Conservation (phyloP, 2,329 filamentous ascomycete genomes). For the Neofusicoccum ribis region DNA sequence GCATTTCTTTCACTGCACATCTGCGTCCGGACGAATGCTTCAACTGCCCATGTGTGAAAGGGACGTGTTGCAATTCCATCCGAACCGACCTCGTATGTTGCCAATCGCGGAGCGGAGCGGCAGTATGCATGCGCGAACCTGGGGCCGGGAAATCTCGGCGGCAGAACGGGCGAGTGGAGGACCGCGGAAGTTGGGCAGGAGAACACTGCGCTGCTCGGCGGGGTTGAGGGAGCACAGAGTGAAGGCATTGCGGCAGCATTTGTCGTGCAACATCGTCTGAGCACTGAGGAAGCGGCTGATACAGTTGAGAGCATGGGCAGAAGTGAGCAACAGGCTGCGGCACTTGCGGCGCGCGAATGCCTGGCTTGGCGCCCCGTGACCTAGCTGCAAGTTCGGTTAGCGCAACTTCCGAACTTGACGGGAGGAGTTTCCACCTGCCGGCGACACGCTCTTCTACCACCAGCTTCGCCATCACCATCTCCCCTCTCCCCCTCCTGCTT, state of each 20-base stretch:
- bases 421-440: not conserved
- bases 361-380: not conserved
- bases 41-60: too few relatives aligned
- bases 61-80: too few relatives aligned
- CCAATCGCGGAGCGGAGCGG: too few relatives aligned
- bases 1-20: too few relatives aligned
- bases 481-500: constrained; percentile 42
- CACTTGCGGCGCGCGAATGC: not conserved
- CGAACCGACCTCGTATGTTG: too few relatives aligned
- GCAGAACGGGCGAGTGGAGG: not conserved
- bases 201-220: not conserved
- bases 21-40: too few relatives aligned
- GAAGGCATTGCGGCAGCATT: not conserved
- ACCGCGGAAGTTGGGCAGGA: not conserved
- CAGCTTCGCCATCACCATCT: constrained; percentile 36
- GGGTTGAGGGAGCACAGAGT: not conserved
- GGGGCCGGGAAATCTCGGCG: not conserved
- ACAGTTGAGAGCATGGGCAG: not conserved
- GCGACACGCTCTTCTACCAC: not conserved
- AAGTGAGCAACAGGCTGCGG: not conserved
- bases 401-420: not conserved
- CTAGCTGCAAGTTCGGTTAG: not conserved
- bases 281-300: not conserved
- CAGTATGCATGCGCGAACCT: not conserved
- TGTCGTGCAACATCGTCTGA: not conserved